Evolutionary conservation across 495 filamentous ascomycete genomes (phyloP).

Genomic region (Chaetomium cochliodes): DNA sequence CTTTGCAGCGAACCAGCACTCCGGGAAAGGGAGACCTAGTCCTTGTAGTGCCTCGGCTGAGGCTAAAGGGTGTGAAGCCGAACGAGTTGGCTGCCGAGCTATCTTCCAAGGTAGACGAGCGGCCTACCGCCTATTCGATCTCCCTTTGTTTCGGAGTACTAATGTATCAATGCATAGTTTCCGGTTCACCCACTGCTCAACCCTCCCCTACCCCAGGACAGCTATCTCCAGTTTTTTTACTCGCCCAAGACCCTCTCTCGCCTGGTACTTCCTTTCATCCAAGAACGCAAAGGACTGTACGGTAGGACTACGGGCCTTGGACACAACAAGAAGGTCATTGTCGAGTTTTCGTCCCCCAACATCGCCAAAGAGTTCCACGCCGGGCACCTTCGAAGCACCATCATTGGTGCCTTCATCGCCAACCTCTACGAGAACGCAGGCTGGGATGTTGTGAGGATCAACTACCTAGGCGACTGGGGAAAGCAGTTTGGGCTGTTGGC

Average conservation of each 20-base stretch:
- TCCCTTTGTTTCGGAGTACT: neutral
- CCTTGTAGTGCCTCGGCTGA: constrained; percentile 74
- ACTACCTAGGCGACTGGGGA: constrained; percentile 68
- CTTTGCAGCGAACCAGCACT: neutral
- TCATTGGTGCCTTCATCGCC: constrained; percentile 63
- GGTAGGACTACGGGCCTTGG: constrained; percentile 68
- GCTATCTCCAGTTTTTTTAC: constrained; percentile 11
- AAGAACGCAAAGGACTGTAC: constrained; percentile 56
- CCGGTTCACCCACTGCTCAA: neutral
- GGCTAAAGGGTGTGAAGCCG: constrained; percentile 78
- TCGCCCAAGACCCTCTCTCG: neutral
- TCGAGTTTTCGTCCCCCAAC: constrained; percentile 59
- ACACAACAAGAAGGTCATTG: constrained; percentile 67
- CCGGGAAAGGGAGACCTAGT: constrained; percentile 75
- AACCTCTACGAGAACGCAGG: constrained; percentile 58
- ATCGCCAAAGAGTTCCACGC: constrained; percentile 68
- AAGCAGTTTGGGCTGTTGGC: constrained; percentile 64
- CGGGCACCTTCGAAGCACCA: constrained; percentile 64
- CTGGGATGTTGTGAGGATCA: constrained; percentile 62
- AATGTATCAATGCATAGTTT: neutral
- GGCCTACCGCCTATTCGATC: neutral
- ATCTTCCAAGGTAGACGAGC: constrained; percentile 55
- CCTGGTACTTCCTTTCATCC: constrained; percentile 32
- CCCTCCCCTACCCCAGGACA: constrained; percentile 1
- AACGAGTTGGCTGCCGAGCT: constrained; percentile 67